These are phyloP conservation scores for Penicillium sp. DNA, from an alignment of 2,329 filamentous ascomycete genomes.

Conservation along the genomic window DNA sequence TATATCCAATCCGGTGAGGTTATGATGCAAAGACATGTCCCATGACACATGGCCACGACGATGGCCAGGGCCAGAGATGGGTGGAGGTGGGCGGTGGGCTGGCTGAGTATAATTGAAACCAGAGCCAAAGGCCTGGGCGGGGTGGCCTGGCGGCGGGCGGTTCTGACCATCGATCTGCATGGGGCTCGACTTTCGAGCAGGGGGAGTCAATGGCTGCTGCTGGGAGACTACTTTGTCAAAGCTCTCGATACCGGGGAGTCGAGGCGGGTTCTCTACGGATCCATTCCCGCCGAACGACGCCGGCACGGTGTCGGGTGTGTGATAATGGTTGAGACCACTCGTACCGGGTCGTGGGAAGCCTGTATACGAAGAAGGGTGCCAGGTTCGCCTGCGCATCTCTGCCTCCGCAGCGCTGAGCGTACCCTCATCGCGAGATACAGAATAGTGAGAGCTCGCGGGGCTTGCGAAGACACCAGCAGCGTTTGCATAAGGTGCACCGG, in stretches of 20 bases:
- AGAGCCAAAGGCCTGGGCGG: conserved; percentile 31
- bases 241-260: conserved; percentile 87
- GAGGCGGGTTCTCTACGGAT: conserved; percentile 59
- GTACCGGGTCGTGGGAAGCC: conserved; percentile 65
- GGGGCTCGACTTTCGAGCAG: conserved; percentile 67
- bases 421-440: conserved; percentile 38
- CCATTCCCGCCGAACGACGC: conserved; percentile 56
- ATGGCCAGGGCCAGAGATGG: conserved; percentile 47
- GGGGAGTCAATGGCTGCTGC: conserved; percentile 62
- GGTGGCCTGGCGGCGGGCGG: conserved; percentile 32
- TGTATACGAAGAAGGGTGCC: conserved; percentile 75
- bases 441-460: conserved; percentile 66
- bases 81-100: conserved; percentile 39
- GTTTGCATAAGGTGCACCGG: conserved; percentile 55
- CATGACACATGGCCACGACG: conserved; percentile 50
- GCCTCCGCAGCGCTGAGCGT: conserved; percentile 60
- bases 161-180: conserved; percentile 70
- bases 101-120: conserved; percentile 39
- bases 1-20: conserved; percentile 47
- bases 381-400: conserved; percentile 80
- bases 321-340: conserved; percentile 73
- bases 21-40: conserved; percentile 49
- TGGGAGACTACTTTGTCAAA: conserved; percentile 72
- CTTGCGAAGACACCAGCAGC: conserved; percentile 65
- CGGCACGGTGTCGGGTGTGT: conserved; percentile 66